A percentile compares a stretch with the other conserved stretches of the same genome.
These are phyloP conservation scores for Penstemon eatonii DNA, from an alignment of 257 asterid genomes.

Conservation along the genomic window DNA sequence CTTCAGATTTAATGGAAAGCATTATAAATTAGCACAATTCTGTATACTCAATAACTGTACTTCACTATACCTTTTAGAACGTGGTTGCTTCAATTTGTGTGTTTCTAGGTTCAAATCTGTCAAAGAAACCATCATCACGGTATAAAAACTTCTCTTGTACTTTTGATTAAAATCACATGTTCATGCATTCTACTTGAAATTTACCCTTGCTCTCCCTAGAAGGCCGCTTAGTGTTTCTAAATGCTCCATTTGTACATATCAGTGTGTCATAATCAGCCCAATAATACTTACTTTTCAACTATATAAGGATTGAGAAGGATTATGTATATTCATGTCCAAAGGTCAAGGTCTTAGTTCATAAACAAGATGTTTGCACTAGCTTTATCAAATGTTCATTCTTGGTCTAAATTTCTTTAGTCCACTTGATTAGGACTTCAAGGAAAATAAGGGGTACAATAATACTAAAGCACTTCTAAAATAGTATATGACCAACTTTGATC, in stretches of 20 bases:
- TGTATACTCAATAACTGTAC: slow-evolving; percentile 4
- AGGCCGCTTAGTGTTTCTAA: neutral
- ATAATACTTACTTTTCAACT: too few species aligned
- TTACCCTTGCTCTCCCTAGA: neutral
- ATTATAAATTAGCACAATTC: neutral
- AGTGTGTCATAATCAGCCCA: slow-evolving; percentile 3
- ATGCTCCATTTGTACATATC: neutral
- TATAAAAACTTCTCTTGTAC: slow-evolving; percentile 24
- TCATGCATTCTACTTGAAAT: neutral
- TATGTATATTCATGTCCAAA: too few species aligned
- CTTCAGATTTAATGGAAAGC: neutral
- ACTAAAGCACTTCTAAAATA: too few species aligned
- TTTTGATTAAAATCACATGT: neutral
- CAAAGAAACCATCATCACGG: slow-evolving; percentile 93
- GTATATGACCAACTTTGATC: too few species aligned
- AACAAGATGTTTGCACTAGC: too few species aligned
- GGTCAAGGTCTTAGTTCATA: too few species aligned
- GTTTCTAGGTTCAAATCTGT: slow-evolving; percentile 83
- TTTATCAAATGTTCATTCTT: too few species aligned
- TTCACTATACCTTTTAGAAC: slow-evolving; percentile 1
- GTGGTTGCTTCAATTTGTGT: slow-evolving; percentile 28
- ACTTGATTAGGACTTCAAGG: too few species aligned
- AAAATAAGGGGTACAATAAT: too few species aligned
- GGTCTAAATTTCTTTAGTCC: too few species aligned
- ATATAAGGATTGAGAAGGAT: too few species aligned